Evolutionary conservation across 768 basidiomycete genomes (phyloP).

Genomic region (Macrocybe gigantea): DNA sequence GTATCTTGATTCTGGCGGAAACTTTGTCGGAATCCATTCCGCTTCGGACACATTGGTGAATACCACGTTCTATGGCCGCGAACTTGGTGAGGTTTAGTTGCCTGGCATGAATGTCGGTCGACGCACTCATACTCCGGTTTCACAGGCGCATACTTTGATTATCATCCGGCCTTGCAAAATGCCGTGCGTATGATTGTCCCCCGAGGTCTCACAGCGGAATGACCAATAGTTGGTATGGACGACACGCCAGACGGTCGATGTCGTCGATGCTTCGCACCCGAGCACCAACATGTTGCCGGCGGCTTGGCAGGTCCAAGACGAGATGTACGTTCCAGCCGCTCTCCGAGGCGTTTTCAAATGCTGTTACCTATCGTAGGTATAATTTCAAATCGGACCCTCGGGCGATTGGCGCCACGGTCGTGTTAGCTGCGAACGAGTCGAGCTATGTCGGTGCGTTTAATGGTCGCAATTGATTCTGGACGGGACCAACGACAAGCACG

Average conservation of each 20-base stretch:
- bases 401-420: slow-evolving; percentile 49
- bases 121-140: not conserved
- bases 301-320: slow-evolving; percentile 49
- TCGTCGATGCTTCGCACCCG: slow-evolving; percentile 53
- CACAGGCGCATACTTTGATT: slow-evolving; percentile 62
- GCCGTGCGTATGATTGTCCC: slow-evolving; percentile 40
- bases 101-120: not conserved
- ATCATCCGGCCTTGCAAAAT: slow-evolving; percentile 59
- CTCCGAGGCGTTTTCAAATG: not conserved
- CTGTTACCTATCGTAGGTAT: slow-evolving; percentile 36
- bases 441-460: slow-evolving; percentile 46
- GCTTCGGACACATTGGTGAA: slow-evolving; percentile 56
- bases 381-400: slow-evolving; percentile 73
- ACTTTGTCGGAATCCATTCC: slow-evolving; percentile 65
- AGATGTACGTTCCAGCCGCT: slow-evolving; percentile 39
- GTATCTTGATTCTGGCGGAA: slow-evolving; percentile 65
- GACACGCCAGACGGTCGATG: slow-evolving; percentile 45
- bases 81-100: slow-evolving; percentile 39
- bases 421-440: slow-evolving; percentile 62
- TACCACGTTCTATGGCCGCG: slow-evolving; percentile 48
- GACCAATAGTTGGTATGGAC: not conserved
- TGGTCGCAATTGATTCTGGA: not conserved
- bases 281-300: slow-evolving; percentile 50
- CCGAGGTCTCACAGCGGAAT: not conserved
- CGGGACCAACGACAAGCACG: not conserved